A percentile compares a stretch with the other conserved stretches of the same genome.
Conservation (phyloP, 2,329 filamentous ascomycete species). For the Cladorrhinum sp. region DNA sequence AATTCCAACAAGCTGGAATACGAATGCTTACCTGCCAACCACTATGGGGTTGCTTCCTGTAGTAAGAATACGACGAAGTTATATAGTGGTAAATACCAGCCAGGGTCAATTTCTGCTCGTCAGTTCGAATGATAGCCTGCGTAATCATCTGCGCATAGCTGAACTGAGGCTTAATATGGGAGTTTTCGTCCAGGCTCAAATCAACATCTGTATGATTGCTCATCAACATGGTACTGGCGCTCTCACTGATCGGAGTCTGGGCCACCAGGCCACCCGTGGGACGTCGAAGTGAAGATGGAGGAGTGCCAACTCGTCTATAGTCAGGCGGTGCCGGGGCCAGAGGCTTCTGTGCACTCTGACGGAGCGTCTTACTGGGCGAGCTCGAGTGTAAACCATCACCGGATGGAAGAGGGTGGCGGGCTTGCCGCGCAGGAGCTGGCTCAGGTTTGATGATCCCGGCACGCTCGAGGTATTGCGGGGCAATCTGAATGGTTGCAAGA, state of each 20-base stretch:
- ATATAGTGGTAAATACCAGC: slow-evolving; percentile 94
- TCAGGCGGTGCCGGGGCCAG: slow-evolving; percentile 60
- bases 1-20: neutral
- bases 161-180: slow-evolving; percentile 90
- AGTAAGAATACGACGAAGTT: slow-evolving; percentile 87
- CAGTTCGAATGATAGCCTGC: slow-evolving; percentile 85
- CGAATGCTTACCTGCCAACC: slow-evolving; percentile 78
- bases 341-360: slow-evolving; percentile 42
- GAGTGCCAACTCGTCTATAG: slow-evolving; percentile 60
- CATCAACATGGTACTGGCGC: slow-evolving; percentile 37
- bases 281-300: slow-evolving; percentile 43
- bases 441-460: slow-evolving; percentile 49
- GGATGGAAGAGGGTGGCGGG: slow-evolving; percentile 29
- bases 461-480: slow-evolving; percentile 66
- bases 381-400: slow-evolving; percentile 28
- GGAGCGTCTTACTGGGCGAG: slow-evolving; percentile 28
- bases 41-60: slow-evolving; percentile 69
- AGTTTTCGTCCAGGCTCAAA: slow-evolving; percentile 76
- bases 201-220: slow-evolving; percentile 59
- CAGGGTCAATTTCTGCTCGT: slow-evolving; percentile 84
- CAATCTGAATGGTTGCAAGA: slow-evolving; percentile 62
- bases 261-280: slow-evolving; percentile 32
- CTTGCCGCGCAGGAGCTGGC: slow-evolving; percentile 18
- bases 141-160: slow-evolving; percentile 97
- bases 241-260: slow-evolving; percentile 40